Conservation (phyloP, 306 rosid genomes). For the peach (Prunus persica) region Prunus_persica_NCBIv2 NC_034013.1:16135001-16135500, state of each 20-base stretch:
- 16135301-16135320: no score
- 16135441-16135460: conserved; percentile 7
- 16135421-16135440: neutral
- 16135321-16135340: no score
- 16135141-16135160: neutral
- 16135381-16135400: no score
- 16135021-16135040: neutral
- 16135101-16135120: neutral
- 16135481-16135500: conserved; percentile 27
- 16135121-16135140: neutral
- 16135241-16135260: no score
- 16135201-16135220: no score
- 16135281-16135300: no score
- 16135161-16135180: neutral
- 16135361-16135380: no score
- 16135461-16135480: conserved; percentile 34
- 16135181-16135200: conserved; percentile 7
- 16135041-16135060: neutral
- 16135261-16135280: no score
- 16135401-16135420: no score
- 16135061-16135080: neutral
- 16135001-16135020: neutral
- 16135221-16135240: no score
- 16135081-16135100: neutral
- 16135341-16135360: no score